Percentiles rank a stretch among this genome's conserved stretches.
Conservation (phyloP, 495 filamentous ascomycete genomes). For the Hypoxylon fuscum region DNA sequence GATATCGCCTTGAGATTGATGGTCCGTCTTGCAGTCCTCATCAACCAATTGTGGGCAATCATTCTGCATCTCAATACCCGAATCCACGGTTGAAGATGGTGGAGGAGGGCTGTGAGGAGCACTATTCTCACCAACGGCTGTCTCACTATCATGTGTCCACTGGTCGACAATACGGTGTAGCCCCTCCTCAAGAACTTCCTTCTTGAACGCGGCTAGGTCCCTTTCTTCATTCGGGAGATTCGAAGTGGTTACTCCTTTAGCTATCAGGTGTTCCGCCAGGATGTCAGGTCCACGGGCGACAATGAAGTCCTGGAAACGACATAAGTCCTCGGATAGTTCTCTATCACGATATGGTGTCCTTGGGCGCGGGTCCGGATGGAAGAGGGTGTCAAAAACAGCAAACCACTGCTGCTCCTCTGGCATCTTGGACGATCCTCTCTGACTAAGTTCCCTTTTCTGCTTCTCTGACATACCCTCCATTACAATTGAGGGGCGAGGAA, state of each 20-base stretch:
- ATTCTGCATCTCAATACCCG: conserved; percentile 27
- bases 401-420: conserved; percentile 44
- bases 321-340: conserved; percentile 34
- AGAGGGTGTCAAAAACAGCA: conserved; percentile 42
- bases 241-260: conserved; percentile 20
- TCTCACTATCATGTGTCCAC: conserved; percentile 36
- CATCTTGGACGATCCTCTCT: conserved; percentile 37
- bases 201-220: conserved; percentile 32
- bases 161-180: conserved; percentile 40
- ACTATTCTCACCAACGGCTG: conserved; percentile 3
- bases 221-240: conserved; percentile 31
- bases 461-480: conserved; percentile 46
- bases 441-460: conserved; percentile 38
- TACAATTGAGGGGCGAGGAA: conserved; percentile 16
- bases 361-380: conserved; percentile 32
- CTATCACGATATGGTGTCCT: conserved; percentile 38
- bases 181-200: conserved; percentile 29
- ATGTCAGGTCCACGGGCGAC: conserved; percentile 28
- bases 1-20: neutral
- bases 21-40: neutral
- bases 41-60: neutral
- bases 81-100: conserved; percentile 29
- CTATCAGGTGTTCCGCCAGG: conserved; percentile 25
- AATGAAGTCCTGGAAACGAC: conserved; percentile 38
- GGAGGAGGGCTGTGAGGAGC: conserved; percentile 28